These are phyloP conservation scores for Trichophyton rubrum DNA, from an alignment of 2,329 filamentous ascomycete genomes.

Conservation along the genomic window DNA sequence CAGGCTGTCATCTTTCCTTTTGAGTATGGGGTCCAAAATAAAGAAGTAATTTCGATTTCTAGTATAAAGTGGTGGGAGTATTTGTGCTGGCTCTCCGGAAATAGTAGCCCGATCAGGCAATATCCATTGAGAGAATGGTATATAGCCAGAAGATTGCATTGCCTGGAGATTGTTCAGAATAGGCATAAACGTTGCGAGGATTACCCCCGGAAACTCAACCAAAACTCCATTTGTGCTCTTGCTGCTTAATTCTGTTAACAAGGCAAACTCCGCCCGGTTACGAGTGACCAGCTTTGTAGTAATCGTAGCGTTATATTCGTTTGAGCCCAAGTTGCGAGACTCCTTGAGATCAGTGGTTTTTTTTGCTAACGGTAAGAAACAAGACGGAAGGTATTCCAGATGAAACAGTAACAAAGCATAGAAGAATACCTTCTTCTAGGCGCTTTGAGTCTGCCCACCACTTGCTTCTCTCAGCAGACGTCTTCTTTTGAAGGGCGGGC, in stretches of 20 bases:
- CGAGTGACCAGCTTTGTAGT: slow-evolving; percentile 11
- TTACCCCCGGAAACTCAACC: slow-evolving; percentile 50
- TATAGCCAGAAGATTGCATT: slow-evolving; percentile 33
- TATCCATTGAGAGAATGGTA: slow-evolving; percentile 42
- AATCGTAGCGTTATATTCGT: neutral
- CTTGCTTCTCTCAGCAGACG: slow-evolving; percentile 25
- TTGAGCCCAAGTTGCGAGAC: neutral
- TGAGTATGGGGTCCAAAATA: neutral
- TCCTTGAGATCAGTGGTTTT: neutral
- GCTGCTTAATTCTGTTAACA: slow-evolving; percentile 21
- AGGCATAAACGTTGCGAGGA: slow-evolving; percentile 47
- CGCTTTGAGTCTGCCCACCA: slow-evolving; percentile 43
- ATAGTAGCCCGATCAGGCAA: slow-evolving; percentile 19
- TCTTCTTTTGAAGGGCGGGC: slow-evolving; percentile 12
- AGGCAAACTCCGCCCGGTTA: slow-evolving; percentile 18
- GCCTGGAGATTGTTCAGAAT: slow-evolving; percentile 45
- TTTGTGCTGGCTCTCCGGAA: neutral
- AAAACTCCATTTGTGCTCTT: slow-evolving; percentile 27
- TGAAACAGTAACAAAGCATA: slow-evolving; percentile 25
- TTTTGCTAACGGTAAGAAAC: slow-evolving; percentile 15
- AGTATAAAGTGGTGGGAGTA: slow-evolving; percentile 17
- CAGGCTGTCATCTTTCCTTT: neutral
- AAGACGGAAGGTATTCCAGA: slow-evolving; percentile 26
- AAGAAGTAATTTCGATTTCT: neutral
- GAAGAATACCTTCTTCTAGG: slow-evolving; percentile 39